Base-by-base conservation (phyloP, 1,284 basidiomycete genomes). In the Golubevia pallescens region DNA sequence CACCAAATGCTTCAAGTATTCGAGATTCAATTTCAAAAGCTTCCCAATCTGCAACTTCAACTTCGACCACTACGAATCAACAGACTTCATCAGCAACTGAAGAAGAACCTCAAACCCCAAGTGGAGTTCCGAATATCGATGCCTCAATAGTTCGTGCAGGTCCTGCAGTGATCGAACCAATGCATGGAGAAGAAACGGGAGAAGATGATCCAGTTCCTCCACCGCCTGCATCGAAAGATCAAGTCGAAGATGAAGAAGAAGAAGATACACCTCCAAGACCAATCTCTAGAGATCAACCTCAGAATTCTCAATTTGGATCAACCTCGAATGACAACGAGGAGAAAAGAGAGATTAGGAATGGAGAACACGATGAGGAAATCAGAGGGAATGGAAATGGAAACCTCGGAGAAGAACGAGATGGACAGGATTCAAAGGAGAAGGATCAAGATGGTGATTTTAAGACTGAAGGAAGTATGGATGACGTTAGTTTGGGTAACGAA, bases 1-100 rank as follows among this genome's bases (percentile, higher is more conserved):
- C 82, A 10, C 77, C 80, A 1, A 85, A 85, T 58, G 73, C 76
- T 1, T 60, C 70, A 10, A 68, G 70, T 13, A 59, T 81, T 3
- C 64, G 71, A 24, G 58, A 61, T n/a, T 72, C 63, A 38, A 71
- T 78, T 24, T 48, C 42, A 10, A 48, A 16, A 48, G 42, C 42
- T 48, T 48, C 42, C 16, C 42, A 10, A 13, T 28, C 28, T 28
- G 28, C 28, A 28, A 28, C 28, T 28, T 28, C 28, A 28, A 28
- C 28, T 28, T 28, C 28, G 28, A 28, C 28, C 28, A 28, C 28
- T 28, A 28, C 28, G 28, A 28, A 28, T 28, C 42, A 48, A 48
- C 42, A 48, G 42, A 10, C 42, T 10, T 16, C 42, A 13, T 16
- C 42, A 13, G 8, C 42, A 48, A 48, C 42, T 13, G 42, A 48